These are phyloP conservation scores for Saccharomyces pastorianus DNA, from an alignment of 1,139 yeast species.

Conservation along the genomic window DNA sequence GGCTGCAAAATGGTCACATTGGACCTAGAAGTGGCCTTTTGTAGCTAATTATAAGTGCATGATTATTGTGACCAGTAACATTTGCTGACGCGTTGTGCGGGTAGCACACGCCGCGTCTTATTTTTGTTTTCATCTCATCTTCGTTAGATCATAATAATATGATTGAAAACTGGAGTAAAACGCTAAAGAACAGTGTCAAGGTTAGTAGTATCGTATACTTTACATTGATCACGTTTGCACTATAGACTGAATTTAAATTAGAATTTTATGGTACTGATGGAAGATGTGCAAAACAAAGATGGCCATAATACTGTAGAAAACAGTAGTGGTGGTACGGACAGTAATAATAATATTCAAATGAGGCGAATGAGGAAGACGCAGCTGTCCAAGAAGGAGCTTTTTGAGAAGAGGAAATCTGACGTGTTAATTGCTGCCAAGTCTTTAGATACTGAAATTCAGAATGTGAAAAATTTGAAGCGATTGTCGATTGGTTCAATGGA, in stretches of 20 bases:
- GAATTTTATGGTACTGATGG: neutral
- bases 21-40: neutral
- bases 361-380: neutral
- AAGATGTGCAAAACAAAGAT: neutral
- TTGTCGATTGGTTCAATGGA: conserved; percentile 33
- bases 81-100: neutral
- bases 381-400: neutral
- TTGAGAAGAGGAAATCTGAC: conserved; percentile 28
- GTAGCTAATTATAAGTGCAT: neutral
- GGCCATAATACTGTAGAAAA: neutral
- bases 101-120: neutral
- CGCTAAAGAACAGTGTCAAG: neutral
- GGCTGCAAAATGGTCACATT: neutral
- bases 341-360: neutral
- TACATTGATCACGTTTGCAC: neutral
- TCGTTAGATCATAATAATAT: neutral
- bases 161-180: neutral
- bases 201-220: neutral
- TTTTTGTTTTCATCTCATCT: neutral
- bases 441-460: conserved; percentile 28
- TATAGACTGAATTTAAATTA: neutral
- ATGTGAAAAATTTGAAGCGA: conserved; percentile 30
- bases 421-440: conserved; percentile 32
- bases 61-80: neutral
- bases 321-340: neutral